phyloP scores from a whole-genome alignment of 805 yeast species.

The Debaryomyces castellii region DNA sequence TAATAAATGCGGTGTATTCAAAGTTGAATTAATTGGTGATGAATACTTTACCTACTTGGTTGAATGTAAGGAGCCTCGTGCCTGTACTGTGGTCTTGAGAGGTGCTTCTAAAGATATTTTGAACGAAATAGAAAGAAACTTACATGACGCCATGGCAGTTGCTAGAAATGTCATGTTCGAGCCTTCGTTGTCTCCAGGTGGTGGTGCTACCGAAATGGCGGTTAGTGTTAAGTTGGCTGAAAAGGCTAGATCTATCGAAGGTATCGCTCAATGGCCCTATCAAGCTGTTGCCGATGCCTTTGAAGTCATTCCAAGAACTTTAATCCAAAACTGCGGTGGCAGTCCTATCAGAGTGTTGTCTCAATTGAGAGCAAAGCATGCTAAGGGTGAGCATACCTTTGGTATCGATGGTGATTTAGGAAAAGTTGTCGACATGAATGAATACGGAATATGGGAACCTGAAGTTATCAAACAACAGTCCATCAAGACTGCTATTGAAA shows the following conservation, averaged over 20 bases:
- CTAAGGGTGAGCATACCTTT: conserved; percentile 78
- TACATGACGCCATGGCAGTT: conserved; percentile 98
- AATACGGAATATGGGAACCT: conserved; percentile 98
- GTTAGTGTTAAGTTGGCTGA: conserved; percentile 85
- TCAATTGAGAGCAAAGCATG: conserved; percentile 93
- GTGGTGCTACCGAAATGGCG: conserved; percentile 99
- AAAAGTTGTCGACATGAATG: conserved; percentile 91
- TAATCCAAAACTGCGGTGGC: conserved; percentile 97
- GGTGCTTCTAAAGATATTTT: conserved; percentile 97
- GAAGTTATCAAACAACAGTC: conserved; percentile 97
- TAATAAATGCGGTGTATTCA: conserved; percentile 82
- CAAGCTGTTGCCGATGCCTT: conserved; percentile 98
- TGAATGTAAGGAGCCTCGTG: conserved; percentile 80
- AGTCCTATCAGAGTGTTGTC: conserved; percentile 88
- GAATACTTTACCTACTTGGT: conserved; percentile 89
- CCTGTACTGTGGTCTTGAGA: conserved; percentile 88
- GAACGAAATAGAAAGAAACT: conserved; percentile 93
- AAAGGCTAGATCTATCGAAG: conserved; percentile 88
- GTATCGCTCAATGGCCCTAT: conserved; percentile 97
- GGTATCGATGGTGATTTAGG: conserved; percentile 97
- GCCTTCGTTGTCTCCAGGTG: conserved; percentile 96
- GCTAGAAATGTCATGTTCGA: conserved; percentile 92
- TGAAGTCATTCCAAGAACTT: conserved; percentile 97
- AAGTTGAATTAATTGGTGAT: conserved; percentile 94
- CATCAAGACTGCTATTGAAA: conserved; percentile 95